Percentiles rank a stretch among this genome's conserved stretches.
phyloP scores from a whole-genome alignment of 2,329 filamentous ascomycete genomes.

The Exophiala viscosa region DNA sequence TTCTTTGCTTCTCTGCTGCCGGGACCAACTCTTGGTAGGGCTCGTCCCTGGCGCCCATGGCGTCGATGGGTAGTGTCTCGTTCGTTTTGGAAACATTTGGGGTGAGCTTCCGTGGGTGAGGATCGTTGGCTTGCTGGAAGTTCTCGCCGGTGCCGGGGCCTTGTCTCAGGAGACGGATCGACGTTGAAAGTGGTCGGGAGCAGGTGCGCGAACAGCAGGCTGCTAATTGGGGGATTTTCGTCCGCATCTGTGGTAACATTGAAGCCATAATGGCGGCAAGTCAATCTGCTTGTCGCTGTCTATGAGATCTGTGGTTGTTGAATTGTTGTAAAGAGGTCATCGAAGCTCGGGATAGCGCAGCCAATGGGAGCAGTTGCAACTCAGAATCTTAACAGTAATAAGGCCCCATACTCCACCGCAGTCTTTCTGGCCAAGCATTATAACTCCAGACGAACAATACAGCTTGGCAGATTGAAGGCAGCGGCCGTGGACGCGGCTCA shows the following conservation, averaged over 20 bases:
- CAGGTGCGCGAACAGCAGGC: constrained; percentile 63
- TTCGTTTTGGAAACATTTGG: constrained; percentile 61
- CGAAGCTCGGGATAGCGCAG: constrained; percentile 13
- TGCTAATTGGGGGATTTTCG: constrained; percentile 9
- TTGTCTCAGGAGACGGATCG: constrained; percentile 24
- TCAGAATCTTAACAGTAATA: not conserved
- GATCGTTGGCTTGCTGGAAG: constrained; percentile 54
- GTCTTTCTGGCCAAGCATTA: not conserved
- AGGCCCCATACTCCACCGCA: not conserved
- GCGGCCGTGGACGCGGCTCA: constrained; percentile 11
- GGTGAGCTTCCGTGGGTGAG: constrained; percentile 48
- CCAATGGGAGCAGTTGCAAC: constrained; percentile 12
- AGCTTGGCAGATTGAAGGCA: constrained; percentile 12
- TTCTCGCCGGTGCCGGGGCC: constrained; percentile 34
- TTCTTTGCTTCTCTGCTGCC: constrained; percentile 54
- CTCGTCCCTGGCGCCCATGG: constrained; percentile 49
- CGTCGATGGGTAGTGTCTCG: constrained; percentile 47
- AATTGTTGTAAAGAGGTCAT: constrained; percentile 2
- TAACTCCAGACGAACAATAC: not conserved
- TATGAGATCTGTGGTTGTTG: not conserved
- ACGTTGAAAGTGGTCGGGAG: constrained; percentile 50
- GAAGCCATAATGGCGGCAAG: constrained; percentile 17
- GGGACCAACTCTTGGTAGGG: constrained; percentile 54
- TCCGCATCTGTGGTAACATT: constrained; percentile 12
- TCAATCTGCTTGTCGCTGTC: not conserved